phyloP scores from a whole-genome alignment of 1,284 basidiomycete genomes.

The Phellopilus nigrolimitatus region DNA sequence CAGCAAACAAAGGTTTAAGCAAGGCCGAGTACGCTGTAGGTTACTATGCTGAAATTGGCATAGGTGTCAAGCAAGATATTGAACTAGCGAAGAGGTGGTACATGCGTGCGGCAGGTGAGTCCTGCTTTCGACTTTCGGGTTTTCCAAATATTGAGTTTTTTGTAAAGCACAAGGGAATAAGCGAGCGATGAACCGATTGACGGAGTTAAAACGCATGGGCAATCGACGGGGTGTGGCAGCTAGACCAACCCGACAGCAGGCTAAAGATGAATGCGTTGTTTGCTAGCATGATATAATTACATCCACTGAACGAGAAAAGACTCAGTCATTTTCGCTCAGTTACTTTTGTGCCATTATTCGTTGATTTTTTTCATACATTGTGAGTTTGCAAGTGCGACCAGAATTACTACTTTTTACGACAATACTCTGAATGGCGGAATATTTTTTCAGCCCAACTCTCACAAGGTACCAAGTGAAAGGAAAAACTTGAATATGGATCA shows the following conservation, averaged over 20 bases:
- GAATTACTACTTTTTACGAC: no score
- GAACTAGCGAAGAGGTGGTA: constrained; percentile 99
- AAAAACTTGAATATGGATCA: neutral
- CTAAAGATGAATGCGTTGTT: constrained; percentile 88
- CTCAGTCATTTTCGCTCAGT: no score
- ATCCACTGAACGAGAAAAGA: no score
- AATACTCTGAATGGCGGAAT: neutral
- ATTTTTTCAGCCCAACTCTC: neutral
- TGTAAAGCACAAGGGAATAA: constrained; percentile 86
- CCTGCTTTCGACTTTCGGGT: constrained; percentile 10
- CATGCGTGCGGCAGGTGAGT: constrained; percentile 91
- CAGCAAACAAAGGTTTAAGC: constrained; percentile 88
- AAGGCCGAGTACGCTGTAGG: constrained; percentile 97
- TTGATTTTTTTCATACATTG: no score
- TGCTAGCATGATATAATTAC: neutral
- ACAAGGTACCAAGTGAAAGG: neutral
- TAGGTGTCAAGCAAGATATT: constrained; percentile 93
- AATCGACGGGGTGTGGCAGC: constrained; percentile 67
- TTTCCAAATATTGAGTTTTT: neutral
- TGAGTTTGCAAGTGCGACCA: no score
- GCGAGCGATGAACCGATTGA: constrained; percentile 90
- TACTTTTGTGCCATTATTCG: no score
- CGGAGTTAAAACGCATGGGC: constrained; percentile 83
- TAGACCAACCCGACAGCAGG: constrained; percentile 87
- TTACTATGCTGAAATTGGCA: constrained; percentile 97